Base-by-base conservation (phyloP, 1,284 basidiomycete species). In the Apiotrichum domesticum region DNA sequence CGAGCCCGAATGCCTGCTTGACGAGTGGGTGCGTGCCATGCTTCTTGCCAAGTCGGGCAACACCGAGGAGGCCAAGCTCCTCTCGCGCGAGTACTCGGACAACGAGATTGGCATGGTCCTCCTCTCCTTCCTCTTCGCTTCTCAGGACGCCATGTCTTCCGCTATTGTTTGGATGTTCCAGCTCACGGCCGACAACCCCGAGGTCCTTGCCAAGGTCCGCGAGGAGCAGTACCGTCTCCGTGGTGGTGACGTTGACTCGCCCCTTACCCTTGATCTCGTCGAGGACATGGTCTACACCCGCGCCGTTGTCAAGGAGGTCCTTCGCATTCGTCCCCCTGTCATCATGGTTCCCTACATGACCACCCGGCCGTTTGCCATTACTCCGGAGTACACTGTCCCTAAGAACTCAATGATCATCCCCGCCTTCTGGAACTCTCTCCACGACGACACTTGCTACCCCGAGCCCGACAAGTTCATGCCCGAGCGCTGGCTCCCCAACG, bases 111-210 rank as follows among this genome's bases (percentile, higher is more conserved):
- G 87, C 35, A 90, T 97, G 87, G 93, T 96, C 64, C 78, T 96
- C 43, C 85, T 98, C 69, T 92, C 89, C 21, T 98, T 98, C 86
- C 80, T 98, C 58, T 98, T 98, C 69, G 95, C 96, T 8, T 91
- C 88, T 33, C 95, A 98, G 79, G 95, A 98, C 74, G 95, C 95
- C 60, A 98, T 98, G 95, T 90, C 89, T 71, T 88, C 86, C 61
- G 90, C 90, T 53, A 79, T 78, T 53, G 73, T 94, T 69, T 98
- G 91, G 76, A 86, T 86, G 46, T 95, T 98, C 85, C 96, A 98
- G 79, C 90, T 95, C 76, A 82, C 97, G 49, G 89, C 90, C 46
- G 95, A 98, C 77, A 83, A 89, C 68, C 95, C 95, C 4, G 88
- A 94, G 33, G 79, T 96, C 56, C 79, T 96, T 65, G 85, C 83